These are phyloP conservation scores for Scortechinia acanthostroma DNA, from an alignment of 2,329 filamentous ascomycete species.

Conservation along the genomic window DNA sequence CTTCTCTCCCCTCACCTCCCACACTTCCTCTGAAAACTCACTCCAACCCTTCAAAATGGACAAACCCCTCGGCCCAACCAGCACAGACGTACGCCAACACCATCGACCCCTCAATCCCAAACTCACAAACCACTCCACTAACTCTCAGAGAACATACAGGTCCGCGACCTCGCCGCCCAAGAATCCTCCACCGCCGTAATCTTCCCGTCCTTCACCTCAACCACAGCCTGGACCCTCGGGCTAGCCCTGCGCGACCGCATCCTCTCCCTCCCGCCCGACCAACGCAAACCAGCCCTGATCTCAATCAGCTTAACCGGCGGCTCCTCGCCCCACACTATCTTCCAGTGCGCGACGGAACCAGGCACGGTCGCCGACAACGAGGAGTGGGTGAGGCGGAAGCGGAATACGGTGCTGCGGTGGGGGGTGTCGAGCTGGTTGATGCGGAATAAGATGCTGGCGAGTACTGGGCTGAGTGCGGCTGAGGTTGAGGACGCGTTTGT, in stretches of 20 bases:
- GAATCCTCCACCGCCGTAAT: slow-evolving; percentile 18
- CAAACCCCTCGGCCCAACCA: neutral
- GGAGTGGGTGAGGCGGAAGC: slow-evolving; percentile 64
- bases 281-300: slow-evolving; percentile 44
- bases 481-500: slow-evolving; percentile 60
- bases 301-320: slow-evolving; percentile 57
- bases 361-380: slow-evolving; percentile 69
- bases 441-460: slow-evolving; percentile 48
- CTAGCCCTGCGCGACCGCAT: slow-evolving; percentile 58
- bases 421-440: slow-evolving; percentile 67
- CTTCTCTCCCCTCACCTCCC: neutral
- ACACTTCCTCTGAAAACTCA: too few species aligned
- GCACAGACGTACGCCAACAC: slow-evolving; percentile 5
- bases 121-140: slow-evolving; percentile 7
- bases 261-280: slow-evolving; percentile 30
- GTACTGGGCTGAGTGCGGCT: slow-evolving; percentile 5
- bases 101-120: slow-evolving; percentile 7
- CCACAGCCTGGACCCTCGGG: slow-evolving; percentile 60
- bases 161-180: slow-evolving; percentile 14
- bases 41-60: neutral
- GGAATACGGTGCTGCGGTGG: slow-evolving; percentile 65
- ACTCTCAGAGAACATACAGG: slow-evolving; percentile 11
- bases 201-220: slow-evolving; percentile 46
- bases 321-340: slow-evolving; percentile 38
- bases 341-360: slow-evolving; percentile 60